Percentiles rank a stretch among this genome's conserved stretches.
Conservation (phyloP, 164 flowering plant species). For the Malania oleifera region DNA sequence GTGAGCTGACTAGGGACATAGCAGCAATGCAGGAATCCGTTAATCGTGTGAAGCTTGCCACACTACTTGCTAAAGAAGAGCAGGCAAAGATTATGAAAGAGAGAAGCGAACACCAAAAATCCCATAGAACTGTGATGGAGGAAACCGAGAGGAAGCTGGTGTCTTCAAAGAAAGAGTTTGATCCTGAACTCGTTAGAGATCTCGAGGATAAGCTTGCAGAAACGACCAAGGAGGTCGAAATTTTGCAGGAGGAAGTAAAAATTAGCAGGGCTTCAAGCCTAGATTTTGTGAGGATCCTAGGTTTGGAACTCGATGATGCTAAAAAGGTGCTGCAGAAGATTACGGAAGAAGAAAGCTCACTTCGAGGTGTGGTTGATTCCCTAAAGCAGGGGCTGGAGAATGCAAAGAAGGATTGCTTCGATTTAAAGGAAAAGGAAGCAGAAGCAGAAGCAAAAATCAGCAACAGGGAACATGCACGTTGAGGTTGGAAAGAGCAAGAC, state of each 20-base stretch:
- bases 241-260: constrained; percentile 33
- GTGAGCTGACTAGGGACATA: constrained; percentile 38
- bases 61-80: constrained; percentile 26
- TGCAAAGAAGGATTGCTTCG: constrained; percentile 19
- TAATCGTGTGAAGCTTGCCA: constrained; percentile 23
- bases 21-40: constrained; percentile 26
- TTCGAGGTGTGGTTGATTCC: constrained; percentile 20
- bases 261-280: constrained; percentile 25
- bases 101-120: constrained; percentile 15
- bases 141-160: constrained; percentile 24
- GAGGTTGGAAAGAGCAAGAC: constrained; percentile 16
- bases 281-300: constrained; percentile 23
- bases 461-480: constrained; percentile 6
- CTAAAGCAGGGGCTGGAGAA: constrained; percentile 33
- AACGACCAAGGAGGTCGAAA: constrained; percentile 33
- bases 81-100: constrained; percentile 23
- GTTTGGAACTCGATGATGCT: constrained; percentile 35
- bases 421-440: constrained; percentile 17
- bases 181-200: constrained; percentile 16
- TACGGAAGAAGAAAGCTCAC: constrained; percentile 31
- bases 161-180: constrained; percentile 25
- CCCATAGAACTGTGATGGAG: constrained; percentile 25
- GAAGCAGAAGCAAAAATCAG: constrained; percentile 13
- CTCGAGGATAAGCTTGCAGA: constrained; percentile 33
- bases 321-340: constrained; percentile 30